phyloP scores from a whole-genome alignment of 2,329 filamentous ascomycete genomes.

The Blastomyces silverae region DNA sequence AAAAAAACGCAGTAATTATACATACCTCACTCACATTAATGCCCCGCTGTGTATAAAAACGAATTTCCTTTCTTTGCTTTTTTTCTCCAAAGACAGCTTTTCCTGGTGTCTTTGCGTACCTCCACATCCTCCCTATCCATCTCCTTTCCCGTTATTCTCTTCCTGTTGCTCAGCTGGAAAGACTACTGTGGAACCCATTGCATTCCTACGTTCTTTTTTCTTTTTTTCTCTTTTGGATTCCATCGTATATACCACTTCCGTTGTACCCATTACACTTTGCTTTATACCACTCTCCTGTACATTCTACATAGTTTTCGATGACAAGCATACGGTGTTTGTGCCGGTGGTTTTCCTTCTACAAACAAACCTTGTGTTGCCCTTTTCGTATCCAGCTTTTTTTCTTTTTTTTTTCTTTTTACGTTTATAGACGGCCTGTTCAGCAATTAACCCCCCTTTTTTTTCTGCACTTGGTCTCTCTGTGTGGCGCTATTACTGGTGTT shows the following conservation, averaged over 20 bases:
- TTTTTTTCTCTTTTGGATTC: neutral
- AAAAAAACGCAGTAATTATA: neutral
- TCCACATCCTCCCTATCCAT: neutral
- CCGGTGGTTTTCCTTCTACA: neutral
- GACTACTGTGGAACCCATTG: neutral
- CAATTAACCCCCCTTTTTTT: neutral
- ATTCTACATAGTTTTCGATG: neutral
- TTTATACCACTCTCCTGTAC: neutral
- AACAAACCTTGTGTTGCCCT: neutral
- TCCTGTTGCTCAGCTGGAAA: neutral
- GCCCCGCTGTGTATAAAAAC: neutral
- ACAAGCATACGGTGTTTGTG: neutral
- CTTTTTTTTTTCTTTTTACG: neutral
- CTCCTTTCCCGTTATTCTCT: neutral
- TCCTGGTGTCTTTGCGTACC: neutral
- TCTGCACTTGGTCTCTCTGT: neutral
- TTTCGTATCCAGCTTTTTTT: neutral
- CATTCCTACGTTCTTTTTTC: neutral
- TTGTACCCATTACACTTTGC: neutral
- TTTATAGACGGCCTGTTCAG: neutral
- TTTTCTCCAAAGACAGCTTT: neutral
- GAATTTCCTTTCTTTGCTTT: neutral
- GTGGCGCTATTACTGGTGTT: neutral
- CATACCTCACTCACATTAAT: neutral
- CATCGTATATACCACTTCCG: neutral